A percentile compares a stretch with the other conserved stretches of the same genome.
Conservation (phyloP, 1,284 basidiomycete genomes). For the Amylostereum areolatum region DNA sequence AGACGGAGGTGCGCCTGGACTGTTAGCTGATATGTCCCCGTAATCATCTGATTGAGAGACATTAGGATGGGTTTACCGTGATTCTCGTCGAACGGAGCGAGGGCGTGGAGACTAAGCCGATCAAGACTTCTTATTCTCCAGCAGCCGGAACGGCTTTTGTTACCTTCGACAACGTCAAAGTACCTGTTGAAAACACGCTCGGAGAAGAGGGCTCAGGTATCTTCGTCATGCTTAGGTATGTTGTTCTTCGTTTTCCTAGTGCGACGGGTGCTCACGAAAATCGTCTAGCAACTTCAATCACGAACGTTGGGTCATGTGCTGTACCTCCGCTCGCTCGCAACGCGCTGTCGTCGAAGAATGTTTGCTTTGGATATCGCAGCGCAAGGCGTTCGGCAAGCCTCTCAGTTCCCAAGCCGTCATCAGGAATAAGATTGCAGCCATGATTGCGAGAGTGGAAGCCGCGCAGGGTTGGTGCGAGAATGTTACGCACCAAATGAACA, state of each 20-base stretch:
- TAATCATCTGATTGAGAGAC: slow-evolving; percentile 17
- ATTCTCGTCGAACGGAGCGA: slow-evolving; percentile 73
- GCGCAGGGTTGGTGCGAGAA: slow-evolving; percentile 87
- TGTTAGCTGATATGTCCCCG: slow-evolving; percentile 8
- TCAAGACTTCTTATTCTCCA: slow-evolving; percentile 80
- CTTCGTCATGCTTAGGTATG: slow-evolving; percentile 65
- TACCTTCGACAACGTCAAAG: slow-evolving; percentile 84
- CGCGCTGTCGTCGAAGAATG: slow-evolving; percentile 62
- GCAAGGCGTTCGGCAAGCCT: slow-evolving; percentile 82
- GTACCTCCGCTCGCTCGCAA: slow-evolving; percentile 47
- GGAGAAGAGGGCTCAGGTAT: slow-evolving; percentile 80
- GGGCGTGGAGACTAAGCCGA: slow-evolving; percentile 79
- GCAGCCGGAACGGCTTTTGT: slow-evolving; percentile 83
- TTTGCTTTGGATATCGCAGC: slow-evolving; percentile 68
- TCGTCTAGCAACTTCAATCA: slow-evolving; percentile 60
- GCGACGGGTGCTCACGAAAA: too few species aligned
- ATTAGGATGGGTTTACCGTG: slow-evolving; percentile 72
- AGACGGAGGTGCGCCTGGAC: slow-evolving; percentile 35
- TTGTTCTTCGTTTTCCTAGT: neutral
- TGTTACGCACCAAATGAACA: slow-evolving; percentile 87
- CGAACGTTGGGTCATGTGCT: slow-evolving; percentile 70
- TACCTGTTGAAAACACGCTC: slow-evolving; percentile 82
- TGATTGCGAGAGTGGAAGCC: slow-evolving; percentile 81
- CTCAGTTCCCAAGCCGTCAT: slow-evolving; percentile 81
- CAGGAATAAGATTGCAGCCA: slow-evolving; percentile 75